Evolutionary conservation across 2,329 filamentous ascomycete genomes (phyloP).

Genomic region (Fusarium anthophilum): DNA sequence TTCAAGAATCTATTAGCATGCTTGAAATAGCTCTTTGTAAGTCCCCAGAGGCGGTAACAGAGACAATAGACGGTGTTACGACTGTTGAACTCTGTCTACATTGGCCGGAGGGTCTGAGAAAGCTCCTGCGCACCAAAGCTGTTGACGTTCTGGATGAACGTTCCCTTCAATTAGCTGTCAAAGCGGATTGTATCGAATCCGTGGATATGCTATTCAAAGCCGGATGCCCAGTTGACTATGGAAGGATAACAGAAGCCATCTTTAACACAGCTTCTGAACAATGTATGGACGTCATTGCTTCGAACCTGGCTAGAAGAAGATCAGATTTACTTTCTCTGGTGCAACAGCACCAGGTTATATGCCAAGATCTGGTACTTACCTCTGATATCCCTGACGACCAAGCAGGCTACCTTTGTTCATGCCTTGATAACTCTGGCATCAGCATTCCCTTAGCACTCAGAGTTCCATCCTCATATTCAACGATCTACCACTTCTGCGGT

Average conservation of each 20-base stretch:
- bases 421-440: not conserved
- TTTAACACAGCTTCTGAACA: rapidly evolving
- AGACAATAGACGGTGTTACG: rapidly evolving
- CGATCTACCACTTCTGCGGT: rapidly evolving
- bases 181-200: rapidly evolving
- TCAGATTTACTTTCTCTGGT: not conserved
- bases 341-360: rapidly evolving
- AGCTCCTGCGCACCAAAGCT: rapidly evolving
- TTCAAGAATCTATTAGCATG: not conserved
- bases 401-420: not conserved
- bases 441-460: rapidly evolving
- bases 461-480: not conserved
- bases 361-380: rapidly evolving
- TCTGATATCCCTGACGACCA: rapidly evolving
- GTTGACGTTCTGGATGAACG: rapidly evolving
- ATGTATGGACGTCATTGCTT: not conserved
- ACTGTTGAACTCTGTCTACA: rapidly evolving
- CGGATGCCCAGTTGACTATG: not conserved
- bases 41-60: not conserved
- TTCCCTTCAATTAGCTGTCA: rapidly evolving
- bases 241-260: rapidly evolving
- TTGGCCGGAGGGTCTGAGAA: not conserved
- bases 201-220: not conserved
- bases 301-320: not conserved
- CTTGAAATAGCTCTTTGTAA: not conserved